Conservation (phyloP, 2,329 filamentous ascomycete genomes). For the Sphaerulina musiva region DNA sequence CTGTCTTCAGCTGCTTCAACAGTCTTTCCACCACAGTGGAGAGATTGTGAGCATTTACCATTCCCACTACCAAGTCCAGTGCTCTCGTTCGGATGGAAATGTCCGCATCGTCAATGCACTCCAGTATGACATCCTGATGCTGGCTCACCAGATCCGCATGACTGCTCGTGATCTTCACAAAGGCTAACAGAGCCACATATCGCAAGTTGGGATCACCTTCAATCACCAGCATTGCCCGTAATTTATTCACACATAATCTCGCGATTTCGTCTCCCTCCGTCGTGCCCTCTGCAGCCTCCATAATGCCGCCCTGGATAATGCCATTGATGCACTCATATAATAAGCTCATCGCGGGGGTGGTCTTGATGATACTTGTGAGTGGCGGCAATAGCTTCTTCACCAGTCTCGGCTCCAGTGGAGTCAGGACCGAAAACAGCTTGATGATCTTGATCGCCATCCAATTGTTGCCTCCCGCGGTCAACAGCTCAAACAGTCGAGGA, state of each 20-base stretch:
- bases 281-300: slow-evolving; percentile 72
- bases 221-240: slow-evolving; percentile 87
- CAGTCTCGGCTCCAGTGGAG: slow-evolving; percentile 82
- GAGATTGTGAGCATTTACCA: slow-evolving; percentile 85
- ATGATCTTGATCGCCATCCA: slow-evolving; percentile 99
- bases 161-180: slow-evolving; percentile 87
- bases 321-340: slow-evolving; percentile 98
- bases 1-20: slow-evolving; percentile 71
- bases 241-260: slow-evolving; percentile 81
- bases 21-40: slow-evolving; percentile 77
- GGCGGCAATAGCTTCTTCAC: slow-evolving; percentile 88
- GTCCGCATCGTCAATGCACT: slow-evolving; percentile 91
- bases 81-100: slow-evolving; percentile 93
- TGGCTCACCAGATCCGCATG: slow-evolving; percentile 83
- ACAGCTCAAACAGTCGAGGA: slow-evolving; percentile 81
- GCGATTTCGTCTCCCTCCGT: slow-evolving; percentile 87
- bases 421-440: slow-evolving; percentile 93
- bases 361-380: slow-evolving; percentile 85
- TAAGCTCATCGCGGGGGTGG: slow-evolving; percentile 94
- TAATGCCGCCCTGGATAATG: slow-evolving; percentile 91
- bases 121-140: slow-evolving; percentile 92
- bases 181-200: slow-evolving; percentile 91
- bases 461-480: slow-evolving; percentile 90
- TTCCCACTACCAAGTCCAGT: slow-evolving; percentile 82
- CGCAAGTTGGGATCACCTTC: slow-evolving; percentile 94